phyloP scores from a whole-genome alignment of 2,329 filamentous ascomycete species.

The Curvularia hawaiiensis region DNA sequence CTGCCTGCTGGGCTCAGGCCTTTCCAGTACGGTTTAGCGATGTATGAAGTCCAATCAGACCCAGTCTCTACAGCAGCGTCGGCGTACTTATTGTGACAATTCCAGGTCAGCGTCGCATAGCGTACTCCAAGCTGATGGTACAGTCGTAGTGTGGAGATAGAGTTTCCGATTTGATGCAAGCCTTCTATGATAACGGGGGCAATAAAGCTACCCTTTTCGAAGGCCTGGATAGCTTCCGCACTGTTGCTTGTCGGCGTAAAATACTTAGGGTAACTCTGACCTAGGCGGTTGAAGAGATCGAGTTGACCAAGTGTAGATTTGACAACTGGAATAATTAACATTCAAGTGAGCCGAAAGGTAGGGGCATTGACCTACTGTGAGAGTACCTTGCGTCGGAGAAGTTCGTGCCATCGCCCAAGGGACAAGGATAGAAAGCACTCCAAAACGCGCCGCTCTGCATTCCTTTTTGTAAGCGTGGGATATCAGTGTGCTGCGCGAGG shows the following conservation, averaged over 20 bases:
- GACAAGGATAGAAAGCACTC: conserved; percentile 84
- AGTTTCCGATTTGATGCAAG: conserved; percentile 92
- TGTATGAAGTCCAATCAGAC: conserved; percentile 41
- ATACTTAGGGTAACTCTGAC: conserved; percentile 66
- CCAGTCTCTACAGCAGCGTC: conserved; percentile 76
- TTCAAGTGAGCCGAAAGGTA: not conserved
- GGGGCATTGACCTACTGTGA: conserved; percentile 56
- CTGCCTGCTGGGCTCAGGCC: conserved; percentile 76
- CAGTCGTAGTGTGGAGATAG: conserved; percentile 72
- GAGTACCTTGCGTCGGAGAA: conserved; percentile 76
- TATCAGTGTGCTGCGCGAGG: conserved; percentile 74
- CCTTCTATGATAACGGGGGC: conserved; percentile 58
- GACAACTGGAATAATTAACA: conserved; percentile 55
- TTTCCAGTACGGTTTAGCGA: conserved; percentile 64
- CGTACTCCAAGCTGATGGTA: conserved; percentile 81
- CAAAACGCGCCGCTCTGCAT: conserved; percentile 87
- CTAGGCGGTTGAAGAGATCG: conserved; percentile 71
- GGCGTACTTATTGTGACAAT: conserved; percentile 89
- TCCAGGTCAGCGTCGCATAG: conserved; percentile 89
- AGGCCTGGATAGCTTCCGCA: conserved; percentile 63
- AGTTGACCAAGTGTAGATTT: conserved; percentile 74
- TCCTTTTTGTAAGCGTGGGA: conserved; percentile 74
- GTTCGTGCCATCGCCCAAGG: conserved; percentile 67
- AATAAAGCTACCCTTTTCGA: conserved; percentile 44
- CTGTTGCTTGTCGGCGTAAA: conserved; percentile 70